Evolutionary conservation across 495 filamentous ascomycete species (phyloP), one percentile per base, ranked within the genome.

Genomic region (Penicillium pancosmium): DNA sequence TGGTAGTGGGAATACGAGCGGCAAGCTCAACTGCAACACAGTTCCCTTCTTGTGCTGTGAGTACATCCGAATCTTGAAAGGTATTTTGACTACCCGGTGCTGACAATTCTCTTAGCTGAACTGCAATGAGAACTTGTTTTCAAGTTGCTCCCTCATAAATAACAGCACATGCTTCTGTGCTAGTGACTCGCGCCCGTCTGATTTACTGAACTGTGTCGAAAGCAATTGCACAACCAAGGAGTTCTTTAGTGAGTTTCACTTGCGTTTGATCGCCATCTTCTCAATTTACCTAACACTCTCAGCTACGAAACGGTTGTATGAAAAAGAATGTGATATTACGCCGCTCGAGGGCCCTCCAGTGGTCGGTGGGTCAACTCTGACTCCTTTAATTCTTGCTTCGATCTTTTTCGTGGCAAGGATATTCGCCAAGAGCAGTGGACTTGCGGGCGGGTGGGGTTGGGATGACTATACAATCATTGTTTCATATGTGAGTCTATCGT

Each of bases 381-480:
- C 64, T 0, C 71, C 71, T 21, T 48, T 70, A 3, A 59, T 72
- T 33, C 38, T 73, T 19, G 60, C 63, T 2, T 62, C 63, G 2
- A 41, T 72, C 15, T 66, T 73, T 16, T 73, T 73, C 35, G 19
- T 56, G 8, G 48, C 55, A 9, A 64, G 71, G 40, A 62, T 72
- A 3, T 16, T 60, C 6, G 69, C 71, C n/a, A 74, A 74, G 58
- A 34, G 52, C 18, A 56, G 54, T 21, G 58, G 63, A 21, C 66
- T 74, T 21, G 69, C 60, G 3, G 69, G 71, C 6, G 69, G 68
- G n/a, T 74, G 69, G 71, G 71, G 71, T 18, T 56, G 54, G 43
- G 71, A 74, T 49, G 69, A 74, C 49, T 65, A 56, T 46, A 71
- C 69, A 0, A 65, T 74, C 8, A 69, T 68, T 9, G 31, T 66